phyloP scores from a whole-genome alignment of 2,329 filamentous ascomycete species.

The Trichoderma gracile region DNA sequence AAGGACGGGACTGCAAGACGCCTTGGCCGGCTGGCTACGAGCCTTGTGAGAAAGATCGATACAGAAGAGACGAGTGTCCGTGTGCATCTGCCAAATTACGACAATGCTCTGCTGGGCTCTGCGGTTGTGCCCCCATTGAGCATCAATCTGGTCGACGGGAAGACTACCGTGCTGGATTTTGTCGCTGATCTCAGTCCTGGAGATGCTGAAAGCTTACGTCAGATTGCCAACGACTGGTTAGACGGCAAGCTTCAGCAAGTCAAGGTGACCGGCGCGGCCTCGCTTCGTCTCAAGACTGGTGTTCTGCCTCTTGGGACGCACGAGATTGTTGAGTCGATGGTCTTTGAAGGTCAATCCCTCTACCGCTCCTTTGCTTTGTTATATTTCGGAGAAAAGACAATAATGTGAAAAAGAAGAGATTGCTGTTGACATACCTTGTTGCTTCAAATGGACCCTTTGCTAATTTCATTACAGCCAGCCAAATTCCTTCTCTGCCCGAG shows the following conservation, averaged over 20 bases:
- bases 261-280: conserved; percentile 70
- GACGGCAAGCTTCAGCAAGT: conserved; percentile 73
- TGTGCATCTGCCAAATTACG: conserved; percentile 82
- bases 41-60: conserved; percentile 75
- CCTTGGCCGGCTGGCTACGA: conserved; percentile 76
- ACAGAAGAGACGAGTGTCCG: conserved; percentile 70
- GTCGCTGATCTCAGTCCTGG: conserved; percentile 75
- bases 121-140: conserved; percentile 74
- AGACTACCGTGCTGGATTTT: conserved; percentile 76
- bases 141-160: conserved; percentile 74
- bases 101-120: conserved; percentile 73
- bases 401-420: conserved; percentile 33
- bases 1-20: conserved; percentile 68
- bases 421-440: conserved; percentile 25
- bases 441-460: conserved; percentile 28
- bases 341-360: conserved; percentile 80
- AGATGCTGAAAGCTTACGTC: conserved; percentile 72
- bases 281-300: conserved; percentile 75
- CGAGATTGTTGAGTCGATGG: conserved; percentile 68
- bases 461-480: conserved; percentile 53
- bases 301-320: conserved; percentile 78
- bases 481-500: conserved; percentile 75
- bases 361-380: conserved; percentile 62
- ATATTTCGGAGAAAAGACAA: conserved; percentile 61
- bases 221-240: conserved; percentile 85